Evolutionary conservation across 2,329 filamentous ascomycete genomes (phyloP).

Genomic region (Magnaporthiopsis rhizophila): DNA sequence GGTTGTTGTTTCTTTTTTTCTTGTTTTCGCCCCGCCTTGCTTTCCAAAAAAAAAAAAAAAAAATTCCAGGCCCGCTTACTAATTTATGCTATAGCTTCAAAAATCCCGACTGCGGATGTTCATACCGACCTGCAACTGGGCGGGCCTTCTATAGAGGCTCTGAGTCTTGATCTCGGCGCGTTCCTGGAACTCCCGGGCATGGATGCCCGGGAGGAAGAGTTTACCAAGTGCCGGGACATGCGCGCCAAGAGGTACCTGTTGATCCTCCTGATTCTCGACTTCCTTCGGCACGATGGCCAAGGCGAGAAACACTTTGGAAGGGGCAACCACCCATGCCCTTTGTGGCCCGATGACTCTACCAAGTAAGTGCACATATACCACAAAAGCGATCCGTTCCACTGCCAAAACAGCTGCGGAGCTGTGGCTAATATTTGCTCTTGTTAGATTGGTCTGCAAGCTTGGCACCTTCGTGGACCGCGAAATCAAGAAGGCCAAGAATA

Average conservation of each 20-base stretch:
- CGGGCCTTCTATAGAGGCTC: not conserved
- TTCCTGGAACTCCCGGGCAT: not conserved
- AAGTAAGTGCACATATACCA: not conserved
- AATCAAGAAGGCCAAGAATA: not conserved
- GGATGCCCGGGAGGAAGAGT: not conserved
- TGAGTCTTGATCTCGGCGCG: not conserved
- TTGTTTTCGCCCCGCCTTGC: too few relatives aligned
- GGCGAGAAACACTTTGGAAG: not conserved
- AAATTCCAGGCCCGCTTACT: not conserved
- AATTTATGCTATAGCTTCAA: slow-evolving; percentile 1
- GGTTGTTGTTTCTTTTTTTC: not conserved
- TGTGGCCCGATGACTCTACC: slow-evolving; percentile 7
- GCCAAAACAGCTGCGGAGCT: not conserved
- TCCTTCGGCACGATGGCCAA: not conserved
- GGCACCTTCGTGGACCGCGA: not conserved
- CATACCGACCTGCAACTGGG: not conserved
- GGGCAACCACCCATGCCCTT: not conserved
- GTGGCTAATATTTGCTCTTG: not conserved
- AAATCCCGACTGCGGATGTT: not conserved
- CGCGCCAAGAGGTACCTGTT: not conserved
- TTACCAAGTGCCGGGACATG: not conserved
- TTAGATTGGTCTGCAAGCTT: not conserved
- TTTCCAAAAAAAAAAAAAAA: too few relatives aligned
- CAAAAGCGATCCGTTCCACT: not conserved
- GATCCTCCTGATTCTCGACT: not conserved